Base-by-base conservation (phyloP, 1,284 basidiomycete genomes). In the Puccinia brachypodii region DNA sequence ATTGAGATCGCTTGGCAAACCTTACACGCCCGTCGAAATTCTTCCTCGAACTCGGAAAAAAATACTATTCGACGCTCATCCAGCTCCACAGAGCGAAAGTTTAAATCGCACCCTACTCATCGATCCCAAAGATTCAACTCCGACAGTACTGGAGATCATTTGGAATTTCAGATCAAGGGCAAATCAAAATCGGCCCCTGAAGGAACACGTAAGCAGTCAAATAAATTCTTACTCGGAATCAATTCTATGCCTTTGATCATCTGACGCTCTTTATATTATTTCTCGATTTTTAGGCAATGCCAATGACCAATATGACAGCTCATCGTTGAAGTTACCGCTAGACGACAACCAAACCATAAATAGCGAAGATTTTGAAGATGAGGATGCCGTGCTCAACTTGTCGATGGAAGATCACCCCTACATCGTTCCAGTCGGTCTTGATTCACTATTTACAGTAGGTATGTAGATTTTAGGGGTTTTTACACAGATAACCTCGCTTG, bases 391-490 rank as follows among this genome's bases (percentile, higher is more conserved):
- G 31, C 60, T 81, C 9, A 81, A 81, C 56, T 50, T 81, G 16
- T 64, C 56, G 14, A 47, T 74, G 60, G 79, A 81, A 40, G 44
- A 53, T 42, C 40, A 84, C n/a, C 73, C 83, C 6, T 83, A 84
- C 68, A 76, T 84, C 56, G 82, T 85, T 9, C 85, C 85, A 33
- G 85, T 85, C 36, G 85, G 85, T 19, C 83, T 85, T 60, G 85
- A 86, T 83, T 83, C 83, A n/a, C 82, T 86, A 56, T 86, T 85
- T 81, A 84, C 84, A 53, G 85, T 85, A 40, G 84, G 84, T 69
- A 83, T 84, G 53, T 56, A 19, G 2, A 14, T 40, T 40, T 50
- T 50, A 50, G 47, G 47, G 47, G 9, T 1, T 16, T 36, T 62
- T 62, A 62, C 2, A 11, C 13, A 11, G 6, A 31, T 7, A 69